Conservation (phyloP, 306 rosid species). For the Gleditsia sinensis region DNA sequence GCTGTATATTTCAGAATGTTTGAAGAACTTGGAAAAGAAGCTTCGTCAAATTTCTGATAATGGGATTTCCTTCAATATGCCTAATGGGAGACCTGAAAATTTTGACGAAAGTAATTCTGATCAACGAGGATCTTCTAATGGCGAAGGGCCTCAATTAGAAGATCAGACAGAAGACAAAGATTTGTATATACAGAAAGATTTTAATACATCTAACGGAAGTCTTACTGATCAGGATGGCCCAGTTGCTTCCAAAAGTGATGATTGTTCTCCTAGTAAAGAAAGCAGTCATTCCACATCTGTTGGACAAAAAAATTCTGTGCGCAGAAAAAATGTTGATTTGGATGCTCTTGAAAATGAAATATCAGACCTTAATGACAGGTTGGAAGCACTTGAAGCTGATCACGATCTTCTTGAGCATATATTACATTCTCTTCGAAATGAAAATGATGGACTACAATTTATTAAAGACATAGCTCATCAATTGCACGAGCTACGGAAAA, state of each 20-base stretch:
- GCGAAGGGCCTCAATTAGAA: conserved; percentile 42
- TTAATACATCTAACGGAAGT: conserved; percentile 37
- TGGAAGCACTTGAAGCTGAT: conserved; percentile 81
- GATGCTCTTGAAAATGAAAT: conserved; percentile 65
- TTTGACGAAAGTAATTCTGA: conserved; percentile 29
- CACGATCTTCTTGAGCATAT: conserved; percentile 69
- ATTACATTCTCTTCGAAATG: conserved; percentile 59
- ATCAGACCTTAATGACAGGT: conserved; percentile 68
- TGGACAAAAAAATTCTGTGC: conserved; percentile 27
- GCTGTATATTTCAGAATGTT: conserved; percentile 55
- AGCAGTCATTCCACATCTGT: conserved; percentile 12
- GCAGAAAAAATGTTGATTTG: conserved; percentile 43
- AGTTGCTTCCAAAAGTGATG: conserved; percentile 33
- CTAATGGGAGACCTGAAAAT: conserved; percentile 40
- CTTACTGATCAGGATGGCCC: conserved; percentile 36
- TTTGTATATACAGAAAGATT: conserved; percentile 31
- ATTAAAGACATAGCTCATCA: conserved; percentile 67
- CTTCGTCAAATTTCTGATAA: conserved; percentile 42
- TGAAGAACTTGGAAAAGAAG: conserved; percentile 66
- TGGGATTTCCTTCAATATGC: conserved; percentile 25
- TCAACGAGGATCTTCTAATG: conserved; percentile 40
- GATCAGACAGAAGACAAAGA: conserved; percentile 40
- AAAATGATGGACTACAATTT: conserved; percentile 61
- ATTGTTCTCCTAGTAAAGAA: conserved; percentile 39
- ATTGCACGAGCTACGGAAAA: conserved; percentile 60